Evolutionary conservation across 2,329 filamentous ascomycete species (phyloP).

Genomic region (Sclerotinia borealis): DNA sequence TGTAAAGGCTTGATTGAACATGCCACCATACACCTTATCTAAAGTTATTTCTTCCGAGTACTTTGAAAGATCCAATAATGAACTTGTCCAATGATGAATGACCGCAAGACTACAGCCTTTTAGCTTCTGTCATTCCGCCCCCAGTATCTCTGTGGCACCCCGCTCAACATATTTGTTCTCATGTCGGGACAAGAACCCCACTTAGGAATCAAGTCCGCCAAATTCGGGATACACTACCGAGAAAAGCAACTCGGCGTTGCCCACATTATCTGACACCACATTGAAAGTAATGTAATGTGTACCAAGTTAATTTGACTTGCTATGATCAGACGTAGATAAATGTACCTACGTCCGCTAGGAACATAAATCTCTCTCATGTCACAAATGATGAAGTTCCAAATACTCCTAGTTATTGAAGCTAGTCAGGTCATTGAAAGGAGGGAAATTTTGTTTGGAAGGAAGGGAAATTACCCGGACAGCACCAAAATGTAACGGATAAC

Average conservation of each 20-base stretch:
- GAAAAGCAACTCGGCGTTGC: neutral
- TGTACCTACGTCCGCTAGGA: neutral
- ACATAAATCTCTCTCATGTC: neutral
- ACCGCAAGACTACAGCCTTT: constrained; percentile 2
- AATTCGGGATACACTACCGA: constrained; percentile 4
- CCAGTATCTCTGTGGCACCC: constrained; percentile 1
- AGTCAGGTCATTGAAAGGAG: neutral
- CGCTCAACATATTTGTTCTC: neutral
- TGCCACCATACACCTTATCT: neutral
- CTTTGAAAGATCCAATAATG: neutral
- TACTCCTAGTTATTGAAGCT: neutral
- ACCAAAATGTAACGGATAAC: neutral
- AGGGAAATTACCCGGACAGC: neutral
- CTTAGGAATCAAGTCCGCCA: constrained; percentile 1
- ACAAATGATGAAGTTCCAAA: constrained; percentile 1
- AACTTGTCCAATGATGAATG: constrained; percentile 3
- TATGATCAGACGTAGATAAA: neutral
- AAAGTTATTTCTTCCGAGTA: neutral
- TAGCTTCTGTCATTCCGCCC: constrained; percentile 3
- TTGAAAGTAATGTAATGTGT: neutral
- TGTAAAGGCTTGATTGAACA: neutral
- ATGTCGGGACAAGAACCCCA: constrained; percentile 3
- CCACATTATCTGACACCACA: constrained; percentile 9
- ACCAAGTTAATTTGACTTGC: neutral
- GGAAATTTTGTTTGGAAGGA: neutral